phyloP scores from a whole-genome alignment of 2,329 filamentous ascomycete genomes.

The Trichoderma polysporum region DNA sequence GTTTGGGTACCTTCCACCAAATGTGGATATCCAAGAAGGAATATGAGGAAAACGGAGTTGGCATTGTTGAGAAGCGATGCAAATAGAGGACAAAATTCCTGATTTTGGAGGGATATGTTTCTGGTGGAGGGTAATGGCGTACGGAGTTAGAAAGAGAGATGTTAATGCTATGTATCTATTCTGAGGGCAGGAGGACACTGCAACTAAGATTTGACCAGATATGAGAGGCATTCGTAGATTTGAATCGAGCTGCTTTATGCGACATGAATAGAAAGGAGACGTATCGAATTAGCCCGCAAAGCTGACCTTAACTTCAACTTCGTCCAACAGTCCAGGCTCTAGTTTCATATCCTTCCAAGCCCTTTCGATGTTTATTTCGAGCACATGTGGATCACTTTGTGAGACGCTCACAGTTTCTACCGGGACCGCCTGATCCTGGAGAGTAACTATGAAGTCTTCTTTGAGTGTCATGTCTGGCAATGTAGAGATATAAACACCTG shows the following conservation, averaged over 20 bases:
- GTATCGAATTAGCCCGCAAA: constrained; percentile 39
- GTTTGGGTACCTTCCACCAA: constrained; percentile 96
- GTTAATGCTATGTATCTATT: constrained; percentile 24
- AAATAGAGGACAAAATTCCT: constrained; percentile 56
- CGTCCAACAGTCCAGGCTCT: constrained; percentile 74
- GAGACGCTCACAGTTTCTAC: constrained; percentile 62
- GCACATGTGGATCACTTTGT: constrained; percentile 52
- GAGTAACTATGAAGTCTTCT: constrained; percentile 69
- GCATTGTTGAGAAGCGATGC: constrained; percentile 94
- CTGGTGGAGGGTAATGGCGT: constrained; percentile 31
- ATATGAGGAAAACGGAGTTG: constrained; percentile 90
- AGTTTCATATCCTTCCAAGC: constrained; percentile 78
- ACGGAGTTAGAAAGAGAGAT: constrained; percentile 37
- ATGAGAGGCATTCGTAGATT: constrained; percentile 1
- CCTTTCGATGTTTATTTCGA: constrained; percentile 72
- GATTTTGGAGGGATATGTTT: not conserved
- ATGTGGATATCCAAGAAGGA: constrained; percentile 99
- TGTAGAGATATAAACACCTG: constrained; percentile 72
- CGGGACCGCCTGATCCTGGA: constrained; percentile 71
- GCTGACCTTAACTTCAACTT: constrained; percentile 67
- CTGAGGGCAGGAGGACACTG: not conserved
- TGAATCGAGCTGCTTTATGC: constrained; percentile 1
- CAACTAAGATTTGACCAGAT: not conserved
- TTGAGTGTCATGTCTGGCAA: constrained; percentile 61
- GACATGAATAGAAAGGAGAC: not conserved